These are phyloP conservation scores for Carex myosuroides DNA, from an alignment of 176 grass and related monocot species.

Conservation along the genomic window DNA sequence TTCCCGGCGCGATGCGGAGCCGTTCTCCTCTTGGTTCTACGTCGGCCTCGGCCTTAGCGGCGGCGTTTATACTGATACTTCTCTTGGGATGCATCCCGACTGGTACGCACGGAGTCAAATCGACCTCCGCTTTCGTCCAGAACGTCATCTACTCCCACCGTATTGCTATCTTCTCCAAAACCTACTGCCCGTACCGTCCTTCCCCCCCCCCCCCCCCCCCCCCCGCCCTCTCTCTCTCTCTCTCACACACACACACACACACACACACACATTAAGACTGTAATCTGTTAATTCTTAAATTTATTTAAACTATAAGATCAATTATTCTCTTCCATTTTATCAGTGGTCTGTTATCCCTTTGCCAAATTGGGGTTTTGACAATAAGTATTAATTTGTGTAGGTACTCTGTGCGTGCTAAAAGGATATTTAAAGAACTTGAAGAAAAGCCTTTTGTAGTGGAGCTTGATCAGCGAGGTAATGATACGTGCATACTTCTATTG, in stretches of 20 bases:
- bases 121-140: slow-evolving; percentile 70
- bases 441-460: slow-evolving; percentile 76
- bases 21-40: neutral
- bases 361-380: neutral
- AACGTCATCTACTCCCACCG: slow-evolving; percentile 92
- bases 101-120: slow-evolving; percentile 26
- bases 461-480: slow-evolving; percentile 81
- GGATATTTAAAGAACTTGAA: slow-evolving; percentile 62
- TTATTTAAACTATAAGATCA: neutral
- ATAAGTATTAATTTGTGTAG: slow-evolving; percentile 25
- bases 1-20: neutral
- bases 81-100: slow-evolving; percentile 30
- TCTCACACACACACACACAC: neutral
- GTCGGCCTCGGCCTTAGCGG: slow-evolving; percentile 19
- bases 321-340: neutral
- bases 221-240: neutral
- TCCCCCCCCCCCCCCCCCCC: neutral
- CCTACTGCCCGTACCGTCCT: slow-evolving; percentile 67
- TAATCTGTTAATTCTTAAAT: neutral
- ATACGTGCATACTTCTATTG: neutral
- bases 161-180: slow-evolving; percentile 92
- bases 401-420: slow-evolving; percentile 62
- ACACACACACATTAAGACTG: neutral
- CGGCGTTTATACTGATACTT: slow-evolving; percentile 19
- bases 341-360: neutral